Evolutionary conservation across 331 rosid species (phyloP).

Genomic region (Malus hybrid): DNA sequence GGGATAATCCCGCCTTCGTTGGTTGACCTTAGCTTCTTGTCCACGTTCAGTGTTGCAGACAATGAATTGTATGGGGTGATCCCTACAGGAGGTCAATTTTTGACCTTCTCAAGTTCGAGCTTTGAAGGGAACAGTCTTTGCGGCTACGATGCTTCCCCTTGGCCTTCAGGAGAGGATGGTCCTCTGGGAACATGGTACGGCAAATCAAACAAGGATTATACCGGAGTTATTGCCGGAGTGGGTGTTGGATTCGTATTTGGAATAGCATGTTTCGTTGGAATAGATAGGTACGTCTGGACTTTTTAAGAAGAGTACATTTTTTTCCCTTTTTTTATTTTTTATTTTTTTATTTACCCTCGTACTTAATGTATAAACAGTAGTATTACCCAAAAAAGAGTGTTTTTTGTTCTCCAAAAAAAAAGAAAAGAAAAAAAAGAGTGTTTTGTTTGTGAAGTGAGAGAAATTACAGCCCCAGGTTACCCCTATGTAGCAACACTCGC

Average conservation of each 20-base stretch:
- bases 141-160: background rate
- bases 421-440: too few species aligned
- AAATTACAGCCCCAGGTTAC: too few species aligned
- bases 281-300: background rate
- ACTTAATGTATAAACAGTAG: too few species aligned
- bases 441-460: too few species aligned
- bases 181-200: background rate
- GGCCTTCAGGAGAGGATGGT: background rate
- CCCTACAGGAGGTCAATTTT: constrained; percentile 25
- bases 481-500: too few species aligned
- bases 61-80: constrained; percentile 17
- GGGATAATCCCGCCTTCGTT: constrained; percentile 24
- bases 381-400: too few species aligned
- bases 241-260: background rate
- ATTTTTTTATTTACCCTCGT: background rate
- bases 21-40: constrained; percentile 19
- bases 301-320: background rate
- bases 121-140: constrained; percentile 18
- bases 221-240: background rate
- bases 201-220: background rate
- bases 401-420: too few species aligned
- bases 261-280: background rate
- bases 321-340: too few species aligned
- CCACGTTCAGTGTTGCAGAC: constrained; percentile 24
- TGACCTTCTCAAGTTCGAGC: constrained; percentile 23